These are phyloP conservation scores for Lachancea quebecensis DNA, from an alignment of 805 yeast genomes.

Conservation along the genomic window DNA sequence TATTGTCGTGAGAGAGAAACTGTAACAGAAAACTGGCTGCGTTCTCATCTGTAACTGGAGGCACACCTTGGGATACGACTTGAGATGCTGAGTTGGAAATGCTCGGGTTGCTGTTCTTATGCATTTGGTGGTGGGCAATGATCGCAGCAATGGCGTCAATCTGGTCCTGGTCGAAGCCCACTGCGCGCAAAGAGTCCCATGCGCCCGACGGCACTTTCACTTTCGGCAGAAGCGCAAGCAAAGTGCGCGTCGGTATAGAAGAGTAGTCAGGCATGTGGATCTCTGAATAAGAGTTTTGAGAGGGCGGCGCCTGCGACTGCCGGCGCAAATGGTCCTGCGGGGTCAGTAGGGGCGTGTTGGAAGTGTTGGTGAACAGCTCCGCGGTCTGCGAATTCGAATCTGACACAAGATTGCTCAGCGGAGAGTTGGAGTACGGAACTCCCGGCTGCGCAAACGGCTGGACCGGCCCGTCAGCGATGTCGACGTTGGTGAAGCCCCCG, in stretches of 20 bases:
- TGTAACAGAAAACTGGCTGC: constrained; percentile 4
- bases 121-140: constrained; percentile 59
- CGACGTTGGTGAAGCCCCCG: constrained; percentile 21
- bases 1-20: background rate
- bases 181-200: constrained; percentile 50
- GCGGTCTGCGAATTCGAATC: constrained; percentile 8
- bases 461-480: constrained; percentile 8
- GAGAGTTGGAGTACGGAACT: constrained; percentile 15
- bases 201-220: constrained; percentile 73
- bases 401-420: constrained; percentile 15
- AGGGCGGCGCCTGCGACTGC: background rate
- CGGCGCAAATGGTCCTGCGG: background rate
- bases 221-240: constrained; percentile 45
- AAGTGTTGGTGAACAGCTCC: constrained; percentile 1
- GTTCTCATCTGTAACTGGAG: background rate
- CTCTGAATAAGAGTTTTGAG: constrained; percentile 8
- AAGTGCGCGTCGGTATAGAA: constrained; percentile 29
- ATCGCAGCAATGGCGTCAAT: constrained; percentile 68
- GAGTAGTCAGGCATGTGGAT: constrained; percentile 29
- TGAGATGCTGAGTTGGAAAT: background rate
- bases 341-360: background rate
- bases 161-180: constrained; percentile 62
- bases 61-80: background rate
- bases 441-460: constrained; percentile 6
- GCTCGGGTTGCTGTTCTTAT: constrained; percentile 9